Evolutionary conservation across 2,329 filamentous ascomycete species (phyloP).

Genomic region (Sarocladiaceae sp.): DNA sequence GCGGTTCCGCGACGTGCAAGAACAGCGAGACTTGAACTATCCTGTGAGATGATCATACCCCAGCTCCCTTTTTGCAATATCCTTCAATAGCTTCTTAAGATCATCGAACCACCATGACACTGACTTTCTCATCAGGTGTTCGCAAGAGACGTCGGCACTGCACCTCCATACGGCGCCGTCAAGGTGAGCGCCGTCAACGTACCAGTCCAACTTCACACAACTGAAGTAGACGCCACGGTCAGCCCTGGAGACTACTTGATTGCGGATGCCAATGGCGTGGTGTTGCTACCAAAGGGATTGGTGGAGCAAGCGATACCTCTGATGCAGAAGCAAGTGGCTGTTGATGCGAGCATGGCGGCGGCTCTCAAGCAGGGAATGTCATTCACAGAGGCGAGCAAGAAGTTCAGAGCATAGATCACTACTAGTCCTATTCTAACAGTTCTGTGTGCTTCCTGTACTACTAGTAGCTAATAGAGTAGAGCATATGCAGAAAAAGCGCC

Average conservation of each 20-base stretch:
- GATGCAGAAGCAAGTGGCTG: slow-evolving; percentile 18
- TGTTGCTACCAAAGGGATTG: slow-evolving; percentile 32
- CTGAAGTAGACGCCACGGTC: slow-evolving; percentile 31
- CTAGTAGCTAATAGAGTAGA: too few relatives aligned
- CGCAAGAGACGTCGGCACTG: slow-evolving; percentile 36
- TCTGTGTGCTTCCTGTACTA: too few relatives aligned
- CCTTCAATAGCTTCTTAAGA: neutral
- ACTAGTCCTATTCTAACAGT: too few relatives aligned
- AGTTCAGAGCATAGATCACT: slow-evolving; percentile 21
- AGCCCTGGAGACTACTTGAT: slow-evolving; percentile 37
- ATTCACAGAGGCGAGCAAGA: slow-evolving; percentile 36
- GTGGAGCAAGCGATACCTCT: slow-evolving; percentile 32
- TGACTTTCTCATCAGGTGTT: slow-evolving; percentile 21
- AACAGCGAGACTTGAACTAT: slow-evolving; percentile 11
- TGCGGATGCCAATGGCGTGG: slow-evolving; percentile 37
- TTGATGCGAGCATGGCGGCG: slow-evolving; percentile 34
- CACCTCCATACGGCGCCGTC: slow-evolving; percentile 33
- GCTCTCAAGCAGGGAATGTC: slow-evolving; percentile 34
- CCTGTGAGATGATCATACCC: slow-evolving; percentile 9
- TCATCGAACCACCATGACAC: neutral
- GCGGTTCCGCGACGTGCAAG: slow-evolving; percentile 10
- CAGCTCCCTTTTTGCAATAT: neutral
- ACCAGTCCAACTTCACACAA: slow-evolving; percentile 29
- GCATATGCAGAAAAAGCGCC: too few relatives aligned
- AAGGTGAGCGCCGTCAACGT: slow-evolving; percentile 37